These are phyloP conservation scores for Sporisorium scitamineum DNA, from an alignment of 1,284 basidiomycete genomes.

Conservation along the genomic window DNA sequence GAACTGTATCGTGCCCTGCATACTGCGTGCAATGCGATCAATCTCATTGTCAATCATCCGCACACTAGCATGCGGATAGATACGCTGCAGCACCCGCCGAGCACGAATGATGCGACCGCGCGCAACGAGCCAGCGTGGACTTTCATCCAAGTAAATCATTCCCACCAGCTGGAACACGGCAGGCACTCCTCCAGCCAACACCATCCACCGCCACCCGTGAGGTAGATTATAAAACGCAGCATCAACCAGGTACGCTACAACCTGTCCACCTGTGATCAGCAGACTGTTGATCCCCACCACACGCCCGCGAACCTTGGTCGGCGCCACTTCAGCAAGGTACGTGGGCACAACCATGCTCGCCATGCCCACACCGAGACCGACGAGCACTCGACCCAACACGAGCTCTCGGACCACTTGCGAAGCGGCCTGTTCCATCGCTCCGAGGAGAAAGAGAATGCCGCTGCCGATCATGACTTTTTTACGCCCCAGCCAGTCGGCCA, in stretches of 20 bases:
- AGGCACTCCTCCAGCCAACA: conserved; percentile 52
- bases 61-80: conserved; percentile 53
- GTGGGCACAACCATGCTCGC: conserved; percentile 58
- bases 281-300: conserved; percentile 59
- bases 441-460: conserved; percentile 58
- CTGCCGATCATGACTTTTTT: conserved; percentile 58
- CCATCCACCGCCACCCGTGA: conserved; percentile 65
- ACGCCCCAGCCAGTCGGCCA: conserved; percentile 56
- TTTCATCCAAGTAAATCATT: conserved; percentile 61
- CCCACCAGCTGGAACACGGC: conserved; percentile 59
- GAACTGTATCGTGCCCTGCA: conserved; percentile 29
- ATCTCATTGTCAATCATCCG: conserved; percentile 50
- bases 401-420: conserved; percentile 59
- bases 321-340: conserved; percentile 60
- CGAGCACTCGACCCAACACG: conserved; percentile 56
- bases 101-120: conserved; percentile 49
- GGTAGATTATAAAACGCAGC: conserved; percentile 58
- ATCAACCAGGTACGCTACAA: conserved; percentile 57
- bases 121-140: conserved; percentile 58
- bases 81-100: conserved; percentile 48
- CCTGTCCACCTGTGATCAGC: conserved; percentile 64
- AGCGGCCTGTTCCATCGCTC: conserved; percentile 59
- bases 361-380: conserved; percentile 61
- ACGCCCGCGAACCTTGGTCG: conserved; percentile 52
- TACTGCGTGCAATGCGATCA: conserved; percentile 43